A percentile compares a stretch with the other conserved stretches of the same genome.
These are phyloP conservation scores for Solanum hybrid DNA, from an alignment of 305 asterid genomes.

Conservation along the genomic window DNA sequence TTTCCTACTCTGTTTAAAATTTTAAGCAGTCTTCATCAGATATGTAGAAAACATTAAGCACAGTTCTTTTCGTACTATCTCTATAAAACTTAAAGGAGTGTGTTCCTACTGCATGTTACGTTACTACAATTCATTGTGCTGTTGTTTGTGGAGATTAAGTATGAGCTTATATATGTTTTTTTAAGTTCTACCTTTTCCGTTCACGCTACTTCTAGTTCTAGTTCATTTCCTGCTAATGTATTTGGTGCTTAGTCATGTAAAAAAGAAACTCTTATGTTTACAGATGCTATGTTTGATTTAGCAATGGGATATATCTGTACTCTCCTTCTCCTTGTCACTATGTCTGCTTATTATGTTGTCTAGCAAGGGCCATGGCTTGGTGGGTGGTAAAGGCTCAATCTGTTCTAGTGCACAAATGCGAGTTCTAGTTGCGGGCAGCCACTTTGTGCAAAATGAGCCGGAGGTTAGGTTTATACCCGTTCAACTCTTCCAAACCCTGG, in stretches of 20 bases:
- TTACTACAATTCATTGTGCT: not conserved
- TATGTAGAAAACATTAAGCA: not conserved
- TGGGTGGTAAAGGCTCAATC: slow-evolving; percentile 11
- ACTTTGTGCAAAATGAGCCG: slow-evolving; percentile 14
- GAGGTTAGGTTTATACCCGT: slow-evolving; percentile 12
- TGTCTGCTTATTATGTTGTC: not conserved
- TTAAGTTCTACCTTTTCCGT: not conserved
- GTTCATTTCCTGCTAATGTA: not conserved
- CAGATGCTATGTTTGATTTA: not conserved
- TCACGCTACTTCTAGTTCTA: not conserved
- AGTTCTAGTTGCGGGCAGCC: slow-evolving; percentile 13
- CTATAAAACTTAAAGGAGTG: not conserved
- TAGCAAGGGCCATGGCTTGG: slow-evolving; percentile 5
- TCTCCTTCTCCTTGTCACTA: not conserved
- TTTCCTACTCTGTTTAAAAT: not conserved
- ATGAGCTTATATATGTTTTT: not conserved
- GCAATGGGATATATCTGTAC: not conserved
- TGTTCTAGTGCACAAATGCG: slow-evolving; percentile 9
- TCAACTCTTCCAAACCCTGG: slow-evolving; percentile 12
- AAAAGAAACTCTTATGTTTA: not conserved
- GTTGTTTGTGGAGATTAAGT: not conserved
- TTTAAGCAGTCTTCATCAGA: not conserved
- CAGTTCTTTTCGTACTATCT: not conserved
- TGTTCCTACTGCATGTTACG: not conserved
- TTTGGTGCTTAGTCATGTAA: not conserved